These are phyloP conservation scores for Psilocybe tampanensis DNA, from an alignment of 768 basidiomycete species.

Conservation along the genomic window DNA sequence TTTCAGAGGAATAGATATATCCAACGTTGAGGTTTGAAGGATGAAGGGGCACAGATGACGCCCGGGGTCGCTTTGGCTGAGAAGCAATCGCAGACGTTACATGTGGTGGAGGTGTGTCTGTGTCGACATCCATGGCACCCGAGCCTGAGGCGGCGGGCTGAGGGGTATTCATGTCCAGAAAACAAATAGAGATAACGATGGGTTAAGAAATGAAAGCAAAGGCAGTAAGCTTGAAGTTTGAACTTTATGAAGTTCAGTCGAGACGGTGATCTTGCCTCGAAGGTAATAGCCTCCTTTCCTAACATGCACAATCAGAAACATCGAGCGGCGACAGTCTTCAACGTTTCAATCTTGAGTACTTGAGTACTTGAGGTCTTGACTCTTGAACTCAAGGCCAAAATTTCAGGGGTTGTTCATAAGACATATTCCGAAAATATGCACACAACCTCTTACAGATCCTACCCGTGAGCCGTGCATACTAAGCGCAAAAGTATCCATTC, in stretches of 20 bases:
- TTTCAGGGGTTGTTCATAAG: too few species aligned
- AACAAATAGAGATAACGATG: background rate
- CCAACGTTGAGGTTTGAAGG: slow-evolving; percentile 59
- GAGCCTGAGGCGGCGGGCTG: background rate
- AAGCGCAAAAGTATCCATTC: too few species aligned
- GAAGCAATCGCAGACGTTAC: background rate
- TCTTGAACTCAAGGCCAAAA: too few species aligned
- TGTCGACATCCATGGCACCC: background rate
- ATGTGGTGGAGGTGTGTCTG: background rate
- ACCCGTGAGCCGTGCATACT: too few species aligned
- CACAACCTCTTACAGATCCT: too few species aligned
- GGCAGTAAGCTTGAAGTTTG: too few species aligned
- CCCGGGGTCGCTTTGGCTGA: slow-evolving; percentile 32
- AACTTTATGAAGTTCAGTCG: too few species aligned
- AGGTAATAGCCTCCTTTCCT: background rate
- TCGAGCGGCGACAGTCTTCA: too few species aligned
- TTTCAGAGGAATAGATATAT: slow-evolving; percentile 83
- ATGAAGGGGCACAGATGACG: slow-evolving; percentile 45
- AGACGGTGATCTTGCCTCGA: too few species aligned
- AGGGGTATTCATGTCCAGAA: background rate
- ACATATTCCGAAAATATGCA: too few species aligned
- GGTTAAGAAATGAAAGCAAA: background rate
- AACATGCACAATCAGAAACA: background rate
- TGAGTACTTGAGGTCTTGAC: too few species aligned
- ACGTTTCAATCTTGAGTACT: background rate